Base-by-base conservation (phyloP, 441 rosid genomes). In the Populus hybrid region DNA sequence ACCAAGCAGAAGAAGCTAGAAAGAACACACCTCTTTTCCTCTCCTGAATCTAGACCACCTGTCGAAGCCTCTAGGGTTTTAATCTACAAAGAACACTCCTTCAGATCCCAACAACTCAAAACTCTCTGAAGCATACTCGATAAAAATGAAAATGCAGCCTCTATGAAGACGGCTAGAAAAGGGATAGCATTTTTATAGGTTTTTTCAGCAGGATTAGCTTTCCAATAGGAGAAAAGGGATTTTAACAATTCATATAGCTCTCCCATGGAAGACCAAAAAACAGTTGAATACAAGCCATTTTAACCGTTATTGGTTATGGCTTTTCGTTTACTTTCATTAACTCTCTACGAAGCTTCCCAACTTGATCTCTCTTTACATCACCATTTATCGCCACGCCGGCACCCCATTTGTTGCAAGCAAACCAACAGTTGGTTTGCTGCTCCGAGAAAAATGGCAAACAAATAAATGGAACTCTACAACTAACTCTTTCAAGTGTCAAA, bases 61-160 rank as follows among this genome's bases (percentile, higher is more conserved):
- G 16, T 46, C 6, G 18, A 46, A 46, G 57, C 57, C 20, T 50
- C 57, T 14, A 14, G 57, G 57, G 57, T 46, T 46, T 46, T 38
- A 75, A 74, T 90, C 46, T 87, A 90, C 98, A 95, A 26, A 95
- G 92, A 70, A 97, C 97, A 74, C 98, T 81, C 90, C 97, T 81
- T 95, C 98, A 84, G 89, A 91, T 67, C 88, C 91, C 64, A 86
- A 82, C 80, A 84, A 69, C 67, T 89, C 79, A 83, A 92, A 87
- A 61, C 86, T 79, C 77, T 89, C 95, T 0, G 95, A 80, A 26
- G 92, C 90, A 67, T 73, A 46, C 74, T 78, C 2, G 86, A 79
- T 8, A 92, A 86, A 88, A 91, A 90, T 2, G 81, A 70, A 87
- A 90, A 78, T 38, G 97, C 93, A 40, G 97, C 98, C 75, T 89